Evolutionary conservation across 805 yeast species (phyloP).

Genomic region (Groenewaldozyma salmanticensis): DNA sequence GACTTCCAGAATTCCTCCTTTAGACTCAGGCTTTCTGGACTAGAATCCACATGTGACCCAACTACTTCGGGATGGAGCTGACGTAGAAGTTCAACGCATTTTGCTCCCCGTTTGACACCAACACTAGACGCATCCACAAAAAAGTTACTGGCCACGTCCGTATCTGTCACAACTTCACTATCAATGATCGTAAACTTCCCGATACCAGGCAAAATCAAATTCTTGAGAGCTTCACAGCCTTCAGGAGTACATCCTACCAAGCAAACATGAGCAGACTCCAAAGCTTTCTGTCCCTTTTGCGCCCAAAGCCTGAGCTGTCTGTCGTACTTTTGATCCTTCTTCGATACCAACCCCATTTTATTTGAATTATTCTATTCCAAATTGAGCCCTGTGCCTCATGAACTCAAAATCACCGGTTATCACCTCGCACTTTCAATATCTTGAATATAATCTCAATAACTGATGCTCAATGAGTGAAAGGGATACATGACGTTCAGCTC

Average conservation of each 20-base stretch:
- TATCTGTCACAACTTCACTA: conserved; percentile 28
- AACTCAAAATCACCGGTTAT: too few relatives aligned
- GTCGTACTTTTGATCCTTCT: conserved; percentile 47
- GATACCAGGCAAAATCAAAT: conserved; percentile 64
- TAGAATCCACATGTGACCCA: conserved; percentile 24
- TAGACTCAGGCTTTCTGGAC: not conserved
- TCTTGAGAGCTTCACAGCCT: conserved; percentile 60
- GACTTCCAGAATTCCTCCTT: conserved; percentile 29
- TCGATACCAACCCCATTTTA: too few relatives aligned
- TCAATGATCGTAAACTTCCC: conserved; percentile 59
- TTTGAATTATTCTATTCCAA: too few relatives aligned
- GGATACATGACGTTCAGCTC: too few relatives aligned
- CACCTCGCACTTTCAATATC: too few relatives aligned
- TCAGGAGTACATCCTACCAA: conserved; percentile 48
- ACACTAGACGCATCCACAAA: conserved; percentile 40
- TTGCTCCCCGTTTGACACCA: conserved; percentile 33
- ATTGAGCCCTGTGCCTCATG: too few relatives aligned
- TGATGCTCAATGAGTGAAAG: too few relatives aligned
- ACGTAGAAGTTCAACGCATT: conserved; percentile 33
- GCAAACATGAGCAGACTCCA: conserved; percentile 51
- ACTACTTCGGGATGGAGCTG: conserved; percentile 55
- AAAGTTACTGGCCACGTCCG: conserved; percentile 51
- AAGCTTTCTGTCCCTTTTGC: conserved; percentile 53
- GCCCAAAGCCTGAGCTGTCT: conserved; percentile 89
- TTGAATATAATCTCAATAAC: too few relatives aligned